phyloP scores from a whole-genome alignment of 176 grass and related monocot species.

The Eremochloa ophiuroides region DNA sequence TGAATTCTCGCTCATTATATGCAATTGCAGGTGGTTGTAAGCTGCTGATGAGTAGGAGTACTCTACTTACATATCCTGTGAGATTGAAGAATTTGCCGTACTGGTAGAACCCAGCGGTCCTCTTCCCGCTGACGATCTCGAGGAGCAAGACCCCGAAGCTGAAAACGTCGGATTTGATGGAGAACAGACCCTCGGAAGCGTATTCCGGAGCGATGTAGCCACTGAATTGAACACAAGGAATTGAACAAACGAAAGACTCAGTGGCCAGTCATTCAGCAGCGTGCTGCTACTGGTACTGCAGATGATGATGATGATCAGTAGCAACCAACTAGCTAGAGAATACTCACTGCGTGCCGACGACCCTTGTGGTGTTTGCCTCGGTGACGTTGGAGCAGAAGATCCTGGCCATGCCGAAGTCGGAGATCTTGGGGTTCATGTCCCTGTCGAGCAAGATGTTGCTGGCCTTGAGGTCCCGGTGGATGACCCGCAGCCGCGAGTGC shows the following conservation, averaged over 20 bases:
- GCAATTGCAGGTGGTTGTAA: background rate
- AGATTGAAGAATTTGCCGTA: constrained; percentile 47
- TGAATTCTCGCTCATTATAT: background rate
- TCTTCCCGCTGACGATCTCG: constrained; percentile 59
- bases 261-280: too few species aligned
- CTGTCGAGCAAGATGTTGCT: constrained; percentile 42
- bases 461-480: constrained; percentile 50
- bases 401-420: constrained; percentile 47
- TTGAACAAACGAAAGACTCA: background rate
- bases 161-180: constrained; percentile 50
- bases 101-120: constrained; percentile 48
- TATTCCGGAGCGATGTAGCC: constrained; percentile 68
- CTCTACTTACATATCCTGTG: constrained; percentile 42
- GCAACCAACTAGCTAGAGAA: too few species aligned
- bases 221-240: background rate
- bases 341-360: constrained; percentile 56
- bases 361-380: constrained; percentile 39
- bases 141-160: constrained; percentile 54
- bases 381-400: constrained; percentile 39
- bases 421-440: constrained; percentile 55
- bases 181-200: constrained; percentile 57
- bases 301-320: too few species aligned
- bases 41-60: background rate
- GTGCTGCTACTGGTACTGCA: background rate
- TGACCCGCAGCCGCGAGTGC: constrained; percentile 42